A percentile compares a stretch with the other conserved stretches of the same genome.
These are phyloP conservation scores for Cladosporium colombiae DNA, from an alignment of 2,329 filamentous ascomycete genomes.

Conservation along the genomic window DNA sequence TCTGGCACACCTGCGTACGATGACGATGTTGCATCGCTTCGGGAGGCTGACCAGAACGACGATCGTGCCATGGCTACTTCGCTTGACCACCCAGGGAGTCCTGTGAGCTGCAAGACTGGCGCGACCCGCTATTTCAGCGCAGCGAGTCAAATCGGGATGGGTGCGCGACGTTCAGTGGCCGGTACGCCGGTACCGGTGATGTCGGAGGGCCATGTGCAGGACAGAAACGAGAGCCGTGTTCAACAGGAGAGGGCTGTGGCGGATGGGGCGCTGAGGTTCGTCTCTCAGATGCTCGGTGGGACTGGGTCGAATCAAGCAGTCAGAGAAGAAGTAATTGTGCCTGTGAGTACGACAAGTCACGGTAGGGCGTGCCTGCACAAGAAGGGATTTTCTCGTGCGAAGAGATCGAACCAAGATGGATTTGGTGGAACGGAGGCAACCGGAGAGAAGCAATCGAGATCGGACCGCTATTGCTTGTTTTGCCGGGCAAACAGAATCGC, in stretches of 20 bases:
- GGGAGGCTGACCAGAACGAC: neutral
- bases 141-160: slow-evolving; percentile 1
- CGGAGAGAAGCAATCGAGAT: neutral
- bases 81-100: neutral
- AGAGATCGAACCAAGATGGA: neutral
- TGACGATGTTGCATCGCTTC: neutral
- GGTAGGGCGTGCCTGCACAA: neutral
- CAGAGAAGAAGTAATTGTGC: neutral
- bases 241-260: slow-evolving; percentile 21
- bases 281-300: neutral
- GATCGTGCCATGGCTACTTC: neutral
- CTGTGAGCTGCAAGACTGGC: slow-evolving; percentile 16
- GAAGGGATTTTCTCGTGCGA: neutral
- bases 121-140: slow-evolving; percentile 25
- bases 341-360: neutral
- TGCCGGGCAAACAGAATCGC: neutral
- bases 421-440: neutral
- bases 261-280: slow-evolving; percentile 23
- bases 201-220: neutral
- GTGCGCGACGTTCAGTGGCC: neutral
- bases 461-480: neutral
- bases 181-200: neutral
- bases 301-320: neutral
- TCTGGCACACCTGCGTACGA: neutral
- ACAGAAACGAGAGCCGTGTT: neutral